phyloP scores from a whole-genome alignment of 1,284 basidiomycete genomes.

The Cryptococcus deneoformans region DNA sequence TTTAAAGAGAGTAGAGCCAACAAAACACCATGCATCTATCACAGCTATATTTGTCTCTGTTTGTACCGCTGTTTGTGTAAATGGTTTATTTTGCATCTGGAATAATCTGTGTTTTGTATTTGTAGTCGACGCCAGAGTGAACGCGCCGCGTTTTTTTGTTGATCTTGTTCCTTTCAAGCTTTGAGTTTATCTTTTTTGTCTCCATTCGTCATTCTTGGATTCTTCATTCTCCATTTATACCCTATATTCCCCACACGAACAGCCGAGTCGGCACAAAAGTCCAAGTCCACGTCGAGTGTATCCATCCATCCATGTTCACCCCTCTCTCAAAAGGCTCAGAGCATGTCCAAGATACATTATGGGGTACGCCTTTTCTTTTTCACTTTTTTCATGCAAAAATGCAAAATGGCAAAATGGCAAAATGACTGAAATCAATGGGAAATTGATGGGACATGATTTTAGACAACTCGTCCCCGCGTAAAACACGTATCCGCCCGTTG shows the following conservation, averaged over 20 bases:
- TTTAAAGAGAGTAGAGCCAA: not conserved
- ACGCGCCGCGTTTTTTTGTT: no score
- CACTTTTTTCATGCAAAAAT: not conserved
- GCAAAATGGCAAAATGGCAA: not conserved
- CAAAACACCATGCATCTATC: not conserved
- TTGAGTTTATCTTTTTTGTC: not conserved
- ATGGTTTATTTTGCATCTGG: no score
- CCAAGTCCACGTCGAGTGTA: no score
- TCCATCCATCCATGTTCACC: conserved; percentile 38
- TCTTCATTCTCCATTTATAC: not conserved
- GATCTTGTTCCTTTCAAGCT: no score
- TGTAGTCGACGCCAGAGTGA: no score
- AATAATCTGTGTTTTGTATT: no score
- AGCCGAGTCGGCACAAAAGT: no score
- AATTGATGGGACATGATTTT: not conserved
- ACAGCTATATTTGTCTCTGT: no score
- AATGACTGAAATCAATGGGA: not conserved
- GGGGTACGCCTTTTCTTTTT: conserved; percentile 33
- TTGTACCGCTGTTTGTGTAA: no score
- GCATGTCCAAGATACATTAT: conserved; percentile 44
- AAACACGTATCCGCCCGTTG: conserved; percentile 19
- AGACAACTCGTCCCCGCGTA: conserved; percentile 36
- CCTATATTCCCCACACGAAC: not conserved
- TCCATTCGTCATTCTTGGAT: not conserved
- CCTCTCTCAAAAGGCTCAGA: conserved; percentile 47